These are phyloP conservation scores for Gossypium raimondii DNA, from an alignment of 345 rosid species.

Conservation along the genomic window DNA sequence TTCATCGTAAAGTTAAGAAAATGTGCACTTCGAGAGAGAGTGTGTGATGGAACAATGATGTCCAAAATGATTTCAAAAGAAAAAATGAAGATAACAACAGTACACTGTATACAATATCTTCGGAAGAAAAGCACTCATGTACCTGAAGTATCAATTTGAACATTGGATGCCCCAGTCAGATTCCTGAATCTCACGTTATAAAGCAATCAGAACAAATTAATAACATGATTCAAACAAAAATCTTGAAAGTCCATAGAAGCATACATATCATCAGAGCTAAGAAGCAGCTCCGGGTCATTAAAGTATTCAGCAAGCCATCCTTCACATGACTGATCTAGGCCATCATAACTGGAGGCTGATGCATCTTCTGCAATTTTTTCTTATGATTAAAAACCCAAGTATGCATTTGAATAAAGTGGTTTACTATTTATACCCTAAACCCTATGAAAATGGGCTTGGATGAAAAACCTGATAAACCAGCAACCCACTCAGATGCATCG, in stretches of 20 bases:
- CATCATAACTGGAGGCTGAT: constrained; percentile 50
- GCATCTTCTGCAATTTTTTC: constrained; percentile 36
- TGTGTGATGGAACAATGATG: background rate
- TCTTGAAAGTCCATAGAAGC: constrained; percentile 22
- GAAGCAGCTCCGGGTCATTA: constrained; percentile 54
- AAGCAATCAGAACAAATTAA: constrained; percentile 20
- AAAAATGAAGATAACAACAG: background rate
- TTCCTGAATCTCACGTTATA: constrained; percentile 40
- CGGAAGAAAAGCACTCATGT: background rate
- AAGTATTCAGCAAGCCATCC: constrained; percentile 64
- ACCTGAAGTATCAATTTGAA: constrained; percentile 11
- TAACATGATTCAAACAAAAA: constrained; percentile 18
- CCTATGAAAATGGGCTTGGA: constrained; percentile 9
- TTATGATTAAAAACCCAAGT: constrained; percentile 10
- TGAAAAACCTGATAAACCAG: constrained; percentile 67
- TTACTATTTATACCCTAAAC: background rate
- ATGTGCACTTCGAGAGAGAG: constrained; percentile 33
- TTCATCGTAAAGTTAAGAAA: constrained; percentile 16
- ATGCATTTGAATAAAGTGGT: constrained; percentile 15
- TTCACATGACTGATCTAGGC: constrained; percentile 57
- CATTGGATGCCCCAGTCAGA: constrained; percentile 29
- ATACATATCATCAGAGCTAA: constrained; percentile 60
- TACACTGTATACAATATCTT: background rate
- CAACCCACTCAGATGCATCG: constrained; percentile 46
- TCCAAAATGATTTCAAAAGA: background rate